Percentiles rank a stretch among this genome's conserved stretches.
phyloP scores from a whole-genome alignment of 2,329 filamentous ascomycete species.

The Penicillium brevicompactum region DNA sequence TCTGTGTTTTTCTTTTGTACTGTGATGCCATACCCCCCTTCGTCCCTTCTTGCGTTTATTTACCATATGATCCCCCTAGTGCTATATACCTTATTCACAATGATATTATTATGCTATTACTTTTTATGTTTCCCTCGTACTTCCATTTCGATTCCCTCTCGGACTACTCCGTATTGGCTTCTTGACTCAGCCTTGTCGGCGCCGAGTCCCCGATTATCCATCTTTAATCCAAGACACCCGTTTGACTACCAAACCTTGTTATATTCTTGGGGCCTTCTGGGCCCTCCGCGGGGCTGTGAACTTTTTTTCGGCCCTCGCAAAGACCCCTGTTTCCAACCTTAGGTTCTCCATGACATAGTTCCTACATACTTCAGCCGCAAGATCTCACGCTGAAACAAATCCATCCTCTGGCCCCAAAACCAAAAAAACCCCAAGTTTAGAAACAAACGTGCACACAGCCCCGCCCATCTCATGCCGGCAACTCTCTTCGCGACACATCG shows the following conservation, averaged over 20 bases:
- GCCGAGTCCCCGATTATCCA: neutral
- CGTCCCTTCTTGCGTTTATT: constrained; percentile 1
- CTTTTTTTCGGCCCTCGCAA: neutral
- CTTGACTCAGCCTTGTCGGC: neutral
- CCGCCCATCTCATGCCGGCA: neutral
- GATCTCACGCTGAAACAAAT: neutral
- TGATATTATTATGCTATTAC: neutral
- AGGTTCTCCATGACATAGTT: neutral
- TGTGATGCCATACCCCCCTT: constrained; percentile 13
- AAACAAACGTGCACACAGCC: neutral
- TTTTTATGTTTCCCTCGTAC: too few relatives aligned
- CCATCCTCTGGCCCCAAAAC: neutral
- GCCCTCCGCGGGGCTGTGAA: constrained; percentile 1
- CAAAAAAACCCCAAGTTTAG: neutral
- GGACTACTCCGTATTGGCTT: neutral
- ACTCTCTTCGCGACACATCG: neutral
- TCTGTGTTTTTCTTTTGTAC: constrained; percentile 1
- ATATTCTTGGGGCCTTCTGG: neutral
- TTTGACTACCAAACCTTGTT: neutral
- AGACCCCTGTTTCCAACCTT: neutral
- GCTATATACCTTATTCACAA: constrained; percentile 9
- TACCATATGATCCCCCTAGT: constrained; percentile 5
- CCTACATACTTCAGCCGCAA: constrained; percentile 7
- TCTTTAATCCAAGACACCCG: neutral
- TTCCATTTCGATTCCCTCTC: neutral